These are phyloP conservation scores for Acacia acuminata DNA, from an alignment of 306 rosid genomes.

Conservation along the genomic window DNA sequence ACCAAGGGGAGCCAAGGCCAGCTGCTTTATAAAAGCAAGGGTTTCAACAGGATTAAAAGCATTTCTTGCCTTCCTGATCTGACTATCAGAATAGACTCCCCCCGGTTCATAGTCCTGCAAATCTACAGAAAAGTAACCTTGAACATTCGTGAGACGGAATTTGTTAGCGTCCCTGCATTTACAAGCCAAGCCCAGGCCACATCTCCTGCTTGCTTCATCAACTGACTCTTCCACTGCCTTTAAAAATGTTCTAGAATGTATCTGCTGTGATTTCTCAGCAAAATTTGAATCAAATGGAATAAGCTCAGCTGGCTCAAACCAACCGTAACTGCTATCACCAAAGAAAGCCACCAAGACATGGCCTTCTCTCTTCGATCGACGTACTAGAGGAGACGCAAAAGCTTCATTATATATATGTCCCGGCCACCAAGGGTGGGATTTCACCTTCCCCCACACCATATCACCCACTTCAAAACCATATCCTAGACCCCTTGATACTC, in stretches of 20 bases:
- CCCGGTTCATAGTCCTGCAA: slow-evolving; percentile 84
- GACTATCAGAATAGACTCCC: slow-evolving; percentile 64
- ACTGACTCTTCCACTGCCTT: slow-evolving; percentile 96
- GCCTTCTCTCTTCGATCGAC: slow-evolving; percentile 75
- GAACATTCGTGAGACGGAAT: slow-evolving; percentile 50
- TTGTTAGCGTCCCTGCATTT: slow-evolving; percentile 69
- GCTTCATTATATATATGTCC: slow-evolving; percentile 85
- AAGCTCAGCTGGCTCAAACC: slow-evolving; percentile 93
- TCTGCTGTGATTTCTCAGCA: slow-evolving; percentile 79
- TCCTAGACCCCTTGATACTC: slow-evolving; percentile 60
- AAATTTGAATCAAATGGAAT: slow-evolving; percentile 72
- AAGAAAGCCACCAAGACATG: slow-evolving; percentile 87
- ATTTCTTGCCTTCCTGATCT: slow-evolving; percentile 67
- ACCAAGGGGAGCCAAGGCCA: slow-evolving; percentile 62
- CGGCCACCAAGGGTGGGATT: slow-evolving; percentile 99
- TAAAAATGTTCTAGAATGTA: slow-evolving; percentile 54
- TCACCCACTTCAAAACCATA: slow-evolving; percentile 83
- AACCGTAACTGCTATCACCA: slow-evolving; percentile 95
- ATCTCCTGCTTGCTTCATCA: slow-evolving; percentile 77
- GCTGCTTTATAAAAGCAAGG: slow-evolving; percentile 66
- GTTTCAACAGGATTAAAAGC: slow-evolving; percentile 58
- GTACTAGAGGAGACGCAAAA: slow-evolving; percentile 72
- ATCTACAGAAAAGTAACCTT: slow-evolving; percentile 74
- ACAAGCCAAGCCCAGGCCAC: slow-evolving; percentile 72
- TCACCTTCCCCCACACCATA: slow-evolving; percentile 98